Base-by-base conservation (phyloP, 202 grass and related monocot genomes). In the Carex sylvatica region DNA sequence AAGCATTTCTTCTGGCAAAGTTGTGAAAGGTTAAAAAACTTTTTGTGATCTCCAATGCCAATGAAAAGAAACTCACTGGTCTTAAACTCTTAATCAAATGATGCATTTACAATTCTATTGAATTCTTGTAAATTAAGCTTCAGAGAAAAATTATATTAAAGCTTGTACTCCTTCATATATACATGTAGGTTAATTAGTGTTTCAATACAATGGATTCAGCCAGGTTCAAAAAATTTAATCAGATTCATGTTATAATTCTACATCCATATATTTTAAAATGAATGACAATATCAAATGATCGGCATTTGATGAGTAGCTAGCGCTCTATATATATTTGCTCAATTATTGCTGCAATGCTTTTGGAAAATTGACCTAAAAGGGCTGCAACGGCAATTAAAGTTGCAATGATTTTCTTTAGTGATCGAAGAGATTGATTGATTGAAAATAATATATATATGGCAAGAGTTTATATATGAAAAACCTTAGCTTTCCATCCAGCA, bases 391-490 rank as follows among this genome's bases (percentile, higher is more conserved):
- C 2, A 74, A 54, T 22, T 74, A 74, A 54, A 54, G 24, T 14
- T 74, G 71, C 46, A 47, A 53, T 51, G 24, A 2, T 31, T 49
- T 74, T 74, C 47, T 74, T 74, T 49, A 74, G 38, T 55, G 71
- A n/a, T n/a, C n/a, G n/a, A 54, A 74, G 22, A 53, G 47, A 74
- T 74, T 53, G 70, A 74, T 74, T 52, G 44, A n/a, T n/a, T n/a
- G n/a, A n/a, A n/a, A n/a, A n/a, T n/a, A n/a, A n/a, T n/a, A n/a
- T n/a, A n/a, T n/a, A n/a, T n/a, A 44, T 52, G 70, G 20, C 46
- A 74, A 28, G 2, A 30, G 22, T 74, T 53, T 40, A 40, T 40
- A 40, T 47, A 14, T 74, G 70, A 74, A 74, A 23, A 74, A 23
- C 46, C 14, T 53, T 52, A 14, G 5, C 42, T 74, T 15, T 73